These are phyloP conservation scores for Closterium sp. DNA, from an alignment of 139 green algal genomes.

Conservation along the genomic window DNA sequence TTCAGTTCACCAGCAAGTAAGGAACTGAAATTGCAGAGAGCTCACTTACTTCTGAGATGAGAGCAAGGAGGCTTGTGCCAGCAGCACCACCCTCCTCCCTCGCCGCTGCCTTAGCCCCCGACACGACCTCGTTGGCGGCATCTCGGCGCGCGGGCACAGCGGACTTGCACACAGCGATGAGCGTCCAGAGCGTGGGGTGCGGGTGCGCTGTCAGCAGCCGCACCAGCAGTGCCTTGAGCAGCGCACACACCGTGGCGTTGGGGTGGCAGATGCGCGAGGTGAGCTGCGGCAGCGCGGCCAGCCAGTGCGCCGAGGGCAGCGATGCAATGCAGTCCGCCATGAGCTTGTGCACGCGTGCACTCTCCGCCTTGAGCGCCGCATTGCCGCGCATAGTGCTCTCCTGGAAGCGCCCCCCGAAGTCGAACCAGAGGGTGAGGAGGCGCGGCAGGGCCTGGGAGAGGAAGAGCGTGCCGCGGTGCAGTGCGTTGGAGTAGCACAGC, in stretches of 20 bases:
- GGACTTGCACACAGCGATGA: slow-evolving; percentile 75
- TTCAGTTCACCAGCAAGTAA: no score
- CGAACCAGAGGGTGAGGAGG: slow-evolving; percentile 93
- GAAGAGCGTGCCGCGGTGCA: slow-evolving; percentile 66
- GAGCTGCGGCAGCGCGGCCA: slow-evolving; percentile 86
- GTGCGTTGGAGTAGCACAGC: slow-evolving; percentile 68
- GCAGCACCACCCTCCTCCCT: neutral
- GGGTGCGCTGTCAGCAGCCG: slow-evolving; percentile 55
- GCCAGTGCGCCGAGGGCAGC: slow-evolving; percentile 78
- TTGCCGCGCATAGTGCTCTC: neutral
- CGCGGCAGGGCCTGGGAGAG: slow-evolving; percentile 82
- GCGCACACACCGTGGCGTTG: slow-evolving; percentile 63
- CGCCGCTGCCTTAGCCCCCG: neutral
- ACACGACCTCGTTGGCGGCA: neutral
- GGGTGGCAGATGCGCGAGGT: slow-evolving; percentile 85
- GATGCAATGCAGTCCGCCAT: slow-evolving; percentile 40
- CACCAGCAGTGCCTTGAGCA: slow-evolving; percentile 63
- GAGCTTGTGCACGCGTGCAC: slow-evolving; percentile 1
- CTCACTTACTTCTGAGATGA: neutral
- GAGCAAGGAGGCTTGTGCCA: neutral
- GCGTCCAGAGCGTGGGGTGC: slow-evolving; percentile 78
- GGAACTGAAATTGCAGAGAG: neutral
- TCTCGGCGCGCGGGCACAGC: slow-evolving; percentile 43
- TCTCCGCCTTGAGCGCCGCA: neutral
- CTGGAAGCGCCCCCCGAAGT: slow-evolving; percentile 66